Base-by-base conservation (phyloP, 139 green algal species). In the Micractinium conductrix region DNA sequence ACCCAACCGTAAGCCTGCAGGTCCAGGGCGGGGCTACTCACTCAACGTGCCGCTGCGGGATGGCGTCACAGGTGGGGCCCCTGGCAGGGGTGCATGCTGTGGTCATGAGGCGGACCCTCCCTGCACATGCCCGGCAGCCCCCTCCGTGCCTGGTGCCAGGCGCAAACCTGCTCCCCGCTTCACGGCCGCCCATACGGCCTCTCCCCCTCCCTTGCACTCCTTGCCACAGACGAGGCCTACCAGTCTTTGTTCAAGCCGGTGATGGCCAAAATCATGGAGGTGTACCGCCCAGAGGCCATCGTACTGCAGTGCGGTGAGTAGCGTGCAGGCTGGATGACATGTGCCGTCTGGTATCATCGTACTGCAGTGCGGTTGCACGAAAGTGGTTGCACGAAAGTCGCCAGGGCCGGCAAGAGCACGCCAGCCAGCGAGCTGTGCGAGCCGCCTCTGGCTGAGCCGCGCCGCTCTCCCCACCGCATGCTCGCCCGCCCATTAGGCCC, bases 281-380 rank as follows among this genome's bases (percentile, higher is more conserved):
- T 93, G 19, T 99, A 97, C 90, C 73, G 91, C 76, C 97, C 96
- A 6, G 94, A 93, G 72, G 97, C 93, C 4, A 92, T 99, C 3
- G 96, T 97, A 94, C 74, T 74, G 68, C 68, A 96, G 93, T 84
- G 80, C 60, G 80, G 42, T 75, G 12, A 38, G 40, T n/a, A 9
- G 44, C 4, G 0, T 73, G 72, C 28, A n/a, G n/a, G n/a, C n/a
- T n/a, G n/a, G n/a, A 70, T 24, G 17, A 33, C 0, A 10, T n/a
- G 48, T 84, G 68, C 84, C 35, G 67, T 60, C 16, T 58, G 10
- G 48, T 58, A 58, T 58, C 48, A 58, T 33, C 78, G 35, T 74
- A 53, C 78, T 74, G 78, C 79, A 78, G 65, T 48, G 45, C 63
- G 21, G 71, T 35, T 16, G 16, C 48, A 58, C 48, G 16, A 58